Base-by-base conservation (phyloP, 192 early-diverging fungal species). In the Coemansia umbellata region DNA sequence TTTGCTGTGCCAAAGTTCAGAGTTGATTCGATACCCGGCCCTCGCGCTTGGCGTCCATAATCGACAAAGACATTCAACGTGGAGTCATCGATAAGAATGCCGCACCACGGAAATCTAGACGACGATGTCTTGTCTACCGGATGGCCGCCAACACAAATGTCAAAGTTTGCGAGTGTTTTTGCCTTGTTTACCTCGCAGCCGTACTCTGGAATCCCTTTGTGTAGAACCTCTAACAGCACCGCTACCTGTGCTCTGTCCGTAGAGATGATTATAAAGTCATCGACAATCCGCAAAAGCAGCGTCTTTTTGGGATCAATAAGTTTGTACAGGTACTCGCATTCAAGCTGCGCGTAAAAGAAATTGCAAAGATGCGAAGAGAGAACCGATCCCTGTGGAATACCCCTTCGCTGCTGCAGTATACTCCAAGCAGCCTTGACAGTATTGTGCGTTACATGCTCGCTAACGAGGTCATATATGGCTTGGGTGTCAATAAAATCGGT, bases 351-450 rank as follows among this genome's bases (percentile, higher is more conserved):
- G 43, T 91, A 92, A 52, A 88, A 89, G 40, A 93, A 78, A 59
- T 85, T 91, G 87, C 94, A 97, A 43, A 97, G 80, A 5, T 93
- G 41, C 28, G 87, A 79, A 0, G 94, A 97, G 17, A 97, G 60
- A 18, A 86, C 69, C 3, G 92, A 95, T 0, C 94, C 94, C 62
- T 97, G 94, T 2, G 94, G 94, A 26, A 97, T 93, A 4, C 94
- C 94, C 1, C 74, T 60, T 0, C 70, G 60, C 56, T 94, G 92
- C 28, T 69, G 73, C 65, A 86, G 90, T 53, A 84, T 79, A 28
- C 72, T 45, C 18, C 66, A 67, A 2, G 82, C 82, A 43, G 86
- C 73, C 69, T 80, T 66, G 18, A 93, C 80, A 21, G 86, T 60
- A 54, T 91, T 90, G 31, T 82, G 67, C 5, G 57, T 63, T 22